A percentile compares a stretch with the other conserved stretches of the same genome.
Evolutionary conservation across 2,329 filamentous ascomycete species (phyloP).

Genomic region (Madurella mycetomatis): DNA sequence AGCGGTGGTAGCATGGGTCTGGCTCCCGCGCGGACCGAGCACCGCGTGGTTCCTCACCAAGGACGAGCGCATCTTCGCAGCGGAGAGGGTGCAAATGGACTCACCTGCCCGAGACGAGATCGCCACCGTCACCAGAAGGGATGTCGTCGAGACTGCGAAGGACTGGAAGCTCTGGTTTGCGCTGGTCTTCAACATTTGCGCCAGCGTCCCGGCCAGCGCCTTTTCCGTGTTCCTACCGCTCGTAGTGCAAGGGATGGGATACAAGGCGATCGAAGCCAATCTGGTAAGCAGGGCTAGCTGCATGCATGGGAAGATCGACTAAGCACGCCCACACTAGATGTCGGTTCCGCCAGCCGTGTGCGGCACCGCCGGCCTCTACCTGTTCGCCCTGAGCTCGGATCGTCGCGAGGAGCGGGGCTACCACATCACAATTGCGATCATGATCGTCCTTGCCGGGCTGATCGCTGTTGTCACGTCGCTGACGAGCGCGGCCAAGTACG

Average conservation of each 20-base stretch:
- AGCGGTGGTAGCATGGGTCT: slow-evolving; percentile 35
- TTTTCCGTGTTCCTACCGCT: slow-evolving; percentile 34
- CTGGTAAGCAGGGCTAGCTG: slow-evolving; percentile 21
- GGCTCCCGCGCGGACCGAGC: slow-evolving; percentile 35
- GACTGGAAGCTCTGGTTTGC: slow-evolving; percentile 37
- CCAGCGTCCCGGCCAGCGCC: slow-evolving; percentile 30
- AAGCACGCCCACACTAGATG: slow-evolving; percentile 21
- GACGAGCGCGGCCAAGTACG: slow-evolving; percentile 24
- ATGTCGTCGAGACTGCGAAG: slow-evolving; percentile 31
- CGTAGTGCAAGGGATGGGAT: slow-evolving; percentile 31
- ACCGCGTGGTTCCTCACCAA: slow-evolving; percentile 37
- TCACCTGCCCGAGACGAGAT: not conserved
- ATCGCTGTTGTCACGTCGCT: slow-evolving; percentile 24
- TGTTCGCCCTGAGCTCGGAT: slow-evolving; percentile 31
- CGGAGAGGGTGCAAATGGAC: slow-evolving; percentile 28
- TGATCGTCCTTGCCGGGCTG: slow-evolving; percentile 28
- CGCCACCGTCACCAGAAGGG: slow-evolving; percentile 20
- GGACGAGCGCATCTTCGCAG: slow-evolving; percentile 35
- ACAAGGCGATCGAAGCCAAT: slow-evolving; percentile 26
- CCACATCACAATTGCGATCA: slow-evolving; percentile 30
- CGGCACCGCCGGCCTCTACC: slow-evolving; percentile 29
- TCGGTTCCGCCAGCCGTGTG: slow-evolving; percentile 32
- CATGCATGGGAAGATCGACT: not conserved
- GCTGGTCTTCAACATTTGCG: slow-evolving; percentile 31
- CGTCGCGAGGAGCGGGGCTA: slow-evolving; percentile 28